Evolutionary conservation across 208 protist species (phyloP), one percentile per base, ranked within the genome.

Genomic region (Porcisia hertigi): DNA sequence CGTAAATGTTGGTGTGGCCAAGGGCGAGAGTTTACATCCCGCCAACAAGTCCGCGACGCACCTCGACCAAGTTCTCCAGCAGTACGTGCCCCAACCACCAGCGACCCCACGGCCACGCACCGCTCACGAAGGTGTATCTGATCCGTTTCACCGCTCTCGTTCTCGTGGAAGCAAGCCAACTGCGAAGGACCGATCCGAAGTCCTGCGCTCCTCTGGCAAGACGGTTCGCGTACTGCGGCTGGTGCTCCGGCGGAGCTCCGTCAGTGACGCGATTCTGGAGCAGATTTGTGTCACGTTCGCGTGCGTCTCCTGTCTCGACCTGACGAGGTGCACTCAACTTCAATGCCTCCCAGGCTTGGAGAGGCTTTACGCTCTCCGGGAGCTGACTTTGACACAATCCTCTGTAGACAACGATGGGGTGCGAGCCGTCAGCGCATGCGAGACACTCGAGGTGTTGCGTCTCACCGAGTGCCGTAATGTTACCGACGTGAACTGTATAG

Each of bases 401-500:
- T 72, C 74, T 58, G 72, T 94, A 36, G 85, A 77, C 55, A 87
- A 91, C 77, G 77, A 82, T 4, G 86, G 82, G 12, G 59, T 96
- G 6, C 69, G 23, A 14, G 63, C 69, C 34, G 66, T 93, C n/a
- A 82, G 83, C 20, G 62, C 52, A 16, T 93, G 85, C 74, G 43
- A 60, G 14, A 54, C 36, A 18, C 78, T 96, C 16, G 79, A 92
- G 69, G 73, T 78, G 63, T 70, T 96, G 16, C 71, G 76, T 30
- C 73, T 96, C 25, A 62, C 80, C 6, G 89, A 87, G 54, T 94
- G 92, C 57, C 63, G 70, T 18, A 77, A 82, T 25, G 71, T 96
- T 18, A 92, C 88, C 11, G 83, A 88, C 76, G 71, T 96, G 52
- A 86, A 83, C 71, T 73, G 71, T 47, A 76, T 96, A 4, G 67